These are phyloP conservation scores for Lanmaoa pseudosensibilis DNA, from an alignment of 768 basidiomycete genomes.

Conservation along the genomic window DNA sequence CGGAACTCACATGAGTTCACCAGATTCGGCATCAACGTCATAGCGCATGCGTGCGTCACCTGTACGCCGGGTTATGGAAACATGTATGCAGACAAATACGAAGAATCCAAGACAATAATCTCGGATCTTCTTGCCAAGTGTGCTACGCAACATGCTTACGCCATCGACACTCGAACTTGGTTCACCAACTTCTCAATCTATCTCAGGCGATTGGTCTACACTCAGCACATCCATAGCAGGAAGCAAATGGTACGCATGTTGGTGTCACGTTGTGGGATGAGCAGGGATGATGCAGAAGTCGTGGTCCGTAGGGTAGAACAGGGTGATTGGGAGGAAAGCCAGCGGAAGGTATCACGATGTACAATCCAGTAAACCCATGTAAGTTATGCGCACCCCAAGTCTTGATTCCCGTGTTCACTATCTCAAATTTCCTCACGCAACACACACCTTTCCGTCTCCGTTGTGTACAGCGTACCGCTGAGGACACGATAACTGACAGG, in stretches of 20 bases:
- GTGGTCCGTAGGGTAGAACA: constrained; percentile 20
- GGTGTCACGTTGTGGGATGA: constrained; percentile 28
- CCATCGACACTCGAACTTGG: constrained; percentile 26
- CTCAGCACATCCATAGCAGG: constrained; percentile 19
- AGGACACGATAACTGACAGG: background rate
- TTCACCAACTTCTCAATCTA: constrained; percentile 25
- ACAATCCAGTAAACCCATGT: constrained; percentile 19
- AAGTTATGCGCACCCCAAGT: constrained; percentile 1
- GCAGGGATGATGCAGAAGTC: constrained; percentile 18
- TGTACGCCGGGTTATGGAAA: constrained; percentile 32
- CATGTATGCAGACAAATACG: constrained; percentile 37
- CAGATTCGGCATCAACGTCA: constrained; percentile 20
- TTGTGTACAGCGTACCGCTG: background rate
- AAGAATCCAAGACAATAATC: constrained; percentile 33
- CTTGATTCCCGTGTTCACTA: constrained; percentile 2
- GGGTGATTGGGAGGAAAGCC: background rate
- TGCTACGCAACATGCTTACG: constrained; percentile 18
- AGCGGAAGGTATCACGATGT: constrained; percentile 10
- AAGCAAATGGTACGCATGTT: constrained; percentile 30
- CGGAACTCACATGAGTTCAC: constrained; percentile 28
- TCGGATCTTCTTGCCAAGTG: constrained; percentile 26
- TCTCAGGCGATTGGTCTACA: constrained; percentile 24
- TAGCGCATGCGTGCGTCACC: constrained; percentile 34
- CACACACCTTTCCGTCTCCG: background rate
- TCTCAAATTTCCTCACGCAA: background rate